Evolutionary conservation across 2,329 filamentous ascomycete genomes (phyloP).

Genomic region (Cladosporium halotolerans): DNA sequence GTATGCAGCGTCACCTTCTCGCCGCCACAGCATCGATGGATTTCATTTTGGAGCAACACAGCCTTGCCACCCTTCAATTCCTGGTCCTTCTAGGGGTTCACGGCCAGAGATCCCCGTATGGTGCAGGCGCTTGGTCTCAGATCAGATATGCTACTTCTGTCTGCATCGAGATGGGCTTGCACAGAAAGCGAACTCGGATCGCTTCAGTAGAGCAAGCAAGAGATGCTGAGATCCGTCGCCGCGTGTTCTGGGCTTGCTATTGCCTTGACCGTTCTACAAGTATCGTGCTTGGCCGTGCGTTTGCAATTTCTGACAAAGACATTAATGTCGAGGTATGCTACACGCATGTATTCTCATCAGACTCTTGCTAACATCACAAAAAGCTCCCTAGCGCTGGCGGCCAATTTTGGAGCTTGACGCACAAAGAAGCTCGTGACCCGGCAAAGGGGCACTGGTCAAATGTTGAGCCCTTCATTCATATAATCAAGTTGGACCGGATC

Average conservation of each 20-base stretch:
- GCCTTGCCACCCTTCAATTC: slow-evolving; percentile 28
- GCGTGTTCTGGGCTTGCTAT: slow-evolving; percentile 34
- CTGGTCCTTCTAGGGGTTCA: slow-evolving; percentile 31
- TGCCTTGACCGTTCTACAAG: slow-evolving; percentile 32
- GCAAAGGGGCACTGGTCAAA: slow-evolving; percentile 4
- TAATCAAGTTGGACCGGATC: slow-evolving; percentile 7
- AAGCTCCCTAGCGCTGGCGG: slow-evolving; percentile 7
- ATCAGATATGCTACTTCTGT: slow-evolving; percentile 29
- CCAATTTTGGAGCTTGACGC: slow-evolving; percentile 8
- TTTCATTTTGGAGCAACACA: slow-evolving; percentile 28
- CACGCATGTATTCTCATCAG: neutral
- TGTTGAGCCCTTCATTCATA: slow-evolving; percentile 7
- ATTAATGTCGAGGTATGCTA: slow-evolving; percentile 11
- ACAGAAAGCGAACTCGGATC: slow-evolving; percentile 16
- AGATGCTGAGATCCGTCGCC: slow-evolving; percentile 12
- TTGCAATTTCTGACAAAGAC: slow-evolving; percentile 31
- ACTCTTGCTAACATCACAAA: neutral
- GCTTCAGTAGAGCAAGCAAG: neutral
- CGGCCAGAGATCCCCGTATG: slow-evolving; percentile 31
- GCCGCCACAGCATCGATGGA: slow-evolving; percentile 29
- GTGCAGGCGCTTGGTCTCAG: slow-evolving; percentile 32
- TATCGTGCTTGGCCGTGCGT: slow-evolving; percentile 30
- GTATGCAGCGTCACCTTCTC: slow-evolving; percentile 27
- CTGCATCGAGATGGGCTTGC: slow-evolving; percentile 31
- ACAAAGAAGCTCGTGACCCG: slow-evolving; percentile 1